Conservation (phyloP, 345 rosid species). For the Populus euphratica region DNA sequence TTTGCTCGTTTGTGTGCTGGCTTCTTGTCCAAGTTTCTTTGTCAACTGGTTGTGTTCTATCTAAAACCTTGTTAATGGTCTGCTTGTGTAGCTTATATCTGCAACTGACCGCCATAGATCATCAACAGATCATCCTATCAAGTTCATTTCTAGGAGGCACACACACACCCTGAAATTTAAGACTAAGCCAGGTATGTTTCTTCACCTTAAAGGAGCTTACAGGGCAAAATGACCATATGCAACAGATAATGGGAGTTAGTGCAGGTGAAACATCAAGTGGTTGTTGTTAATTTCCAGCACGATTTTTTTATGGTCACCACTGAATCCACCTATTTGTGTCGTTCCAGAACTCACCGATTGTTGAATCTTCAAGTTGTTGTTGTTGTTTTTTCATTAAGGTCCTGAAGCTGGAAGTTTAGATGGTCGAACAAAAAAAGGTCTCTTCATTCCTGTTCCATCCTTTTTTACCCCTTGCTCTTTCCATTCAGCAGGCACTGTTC, state of each 20-base stretch:
- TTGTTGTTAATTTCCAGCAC: too few relatives aligned
- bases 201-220: background rate
- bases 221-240: background rate
- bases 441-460: background rate
- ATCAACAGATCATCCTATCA: background rate
- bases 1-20: background rate
- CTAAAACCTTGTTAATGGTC: background rate
- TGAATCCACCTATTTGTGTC: too few relatives aligned
- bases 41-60: background rate
- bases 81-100: constrained; percentile 66
- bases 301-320: too few relatives aligned
- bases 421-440: too few relatives aligned
- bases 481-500: background rate
- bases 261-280: too few relatives aligned
- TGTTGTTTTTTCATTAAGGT: too few relatives aligned
- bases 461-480: background rate
- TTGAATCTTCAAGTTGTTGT: too few relatives aligned
- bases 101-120: constrained; percentile 72
- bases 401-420: too few relatives aligned
- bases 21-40: background rate
- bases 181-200: constrained; percentile 75
- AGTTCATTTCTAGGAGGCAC: constrained; percentile 49
- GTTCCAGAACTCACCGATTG: too few relatives aligned
- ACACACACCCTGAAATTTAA: constrained; percentile 67
- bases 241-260: too few relatives aligned